Base-by-base conservation (phyloP, 768 basidiomycete genomes). In the Suillus decipiens region DNA sequence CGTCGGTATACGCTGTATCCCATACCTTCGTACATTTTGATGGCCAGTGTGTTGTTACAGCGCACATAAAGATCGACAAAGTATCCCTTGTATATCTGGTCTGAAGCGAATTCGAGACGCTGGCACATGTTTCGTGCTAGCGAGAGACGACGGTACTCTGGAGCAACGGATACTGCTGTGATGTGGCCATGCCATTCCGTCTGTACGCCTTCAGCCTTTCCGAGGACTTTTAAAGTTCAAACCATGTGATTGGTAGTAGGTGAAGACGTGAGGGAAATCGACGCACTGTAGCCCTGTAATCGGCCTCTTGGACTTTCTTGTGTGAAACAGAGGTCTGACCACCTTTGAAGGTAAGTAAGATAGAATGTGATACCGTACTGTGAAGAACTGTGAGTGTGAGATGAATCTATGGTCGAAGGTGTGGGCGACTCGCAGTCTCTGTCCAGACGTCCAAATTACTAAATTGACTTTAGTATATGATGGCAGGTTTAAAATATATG, bases 11-110 rank as follows among this genome's bases (percentile, higher is more conserved):
- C 94, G 70, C 90, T 93, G 70, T 99, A 99, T 12, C 93, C 96
- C 72, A 98, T 79, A 45, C 87, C 83, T 73, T 99, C 94, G 71
- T 99, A 98, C 90, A 99, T 90, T 22, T 79, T 81, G 63, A 96
- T 92, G 22, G 96, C 97, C 24, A 94, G 80, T 2, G 76, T 69
- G 68, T 96, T 97, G 63, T 88, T 88, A 70, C 92, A 95, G 59
- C 97, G 87, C 62, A 99, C 96, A 73, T 95, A 99, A 24, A 99
- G 84, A 76, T 99, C 97, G 55, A 99, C 95, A 70, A 96, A 98
- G 82, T 86, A 92, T 3, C 89, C 92, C 65, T 85, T 85, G 80
- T 95, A 92, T 31, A 82, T 82, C 63, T 87, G 83, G 73, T 95
- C 89, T 1, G 93, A 93, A 9, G 94, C 89, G 68, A 84, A 81